Base-by-base conservation (phyloP, 2,329 filamentous ascomycete species). In the Colletotrichum spaethianum region DNA sequence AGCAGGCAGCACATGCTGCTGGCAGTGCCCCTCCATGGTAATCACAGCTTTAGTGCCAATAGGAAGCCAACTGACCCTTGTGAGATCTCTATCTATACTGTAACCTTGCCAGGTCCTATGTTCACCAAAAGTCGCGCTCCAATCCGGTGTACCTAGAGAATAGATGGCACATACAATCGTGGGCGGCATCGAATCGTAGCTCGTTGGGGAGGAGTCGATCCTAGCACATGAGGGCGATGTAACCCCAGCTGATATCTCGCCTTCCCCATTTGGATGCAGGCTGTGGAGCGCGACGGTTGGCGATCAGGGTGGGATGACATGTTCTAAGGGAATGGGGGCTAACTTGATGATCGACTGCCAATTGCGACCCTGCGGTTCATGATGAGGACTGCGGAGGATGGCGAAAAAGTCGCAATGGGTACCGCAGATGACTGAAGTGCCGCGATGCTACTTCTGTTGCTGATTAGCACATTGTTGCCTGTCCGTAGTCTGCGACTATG, bases 201-300 rank as follows among this genome's bases (percentile, higher is more conserved):
- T 55, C 26, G 23, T 38, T 11, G 36, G 7, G 14, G 48, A 28
- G 20, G 16, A 9, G 57, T 28, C 63, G 63, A 62, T 70, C 48
- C 63, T 56, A 31, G 56, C n/a, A 63, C 38, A 46, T 48, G 18
- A 18, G 56, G n/a, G 59, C 59, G 31, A 69, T 72, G 65, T 46
- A 63, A 72, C 69, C 64, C 44, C 44, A 53, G 8, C 4, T n/a
- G 31, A 69, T 63, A 69, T 63, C 38, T 63, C 59, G 65, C 69
- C 65, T 72, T 72, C 65, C 69, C 18, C 46, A 38, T 69, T 44
- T 8, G 65, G 65, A 68, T 16, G 60, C 44, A 16, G 50, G 53
- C 65, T 59, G 59, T 46, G 69, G 56, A 31, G 52, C n/a, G 48
- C 50, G 36, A 40, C 55, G 36, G 46, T 56, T 9, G 48, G 56